Evolutionary conservation across 257 asterid species (phyloP), one percentile per base, ranked within the genome.

Genomic region (Leonotis leonurus): DNA sequence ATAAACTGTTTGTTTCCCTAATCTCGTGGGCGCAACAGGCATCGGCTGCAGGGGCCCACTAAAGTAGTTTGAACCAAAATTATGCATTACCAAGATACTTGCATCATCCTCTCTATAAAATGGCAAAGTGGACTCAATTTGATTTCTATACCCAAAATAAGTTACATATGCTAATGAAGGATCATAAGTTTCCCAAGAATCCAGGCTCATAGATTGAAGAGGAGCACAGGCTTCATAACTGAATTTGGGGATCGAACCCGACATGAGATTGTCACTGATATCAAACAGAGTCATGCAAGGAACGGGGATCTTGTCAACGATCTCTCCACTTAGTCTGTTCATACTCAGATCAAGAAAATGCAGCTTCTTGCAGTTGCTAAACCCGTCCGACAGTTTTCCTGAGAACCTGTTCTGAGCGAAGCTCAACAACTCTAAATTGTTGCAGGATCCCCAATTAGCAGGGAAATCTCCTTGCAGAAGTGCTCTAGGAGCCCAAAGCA

Each of bases 401-500:
- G 69, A 61, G 69, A 74, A 75, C 48, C 12, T 77, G 49, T 93
- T 93, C 54, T 78, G 88, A 68, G 83, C 91, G 81, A 89, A 70
- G 62, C 83, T 93, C 73, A 93, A 66, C 73, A 87, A 53, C 84
- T 89, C 97, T 78, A 89, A 67, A 59, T 65, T 83, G 43, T 57
- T 67, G 75, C 99, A 93, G 26, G 75, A 57, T 62, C 88, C 90
- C 99, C 97, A 89, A 49, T 62, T 70, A 37, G 67, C 62, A 1
- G 96, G 97, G 30, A 93, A 74, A 22, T 71, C 67, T 44, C 94
- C 99, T 18, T 62, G 74, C 30, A 89, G 81, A 52, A 80, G 80
- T 44, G 99, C 89, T 50, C 94, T 40, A 0, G 97, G 97, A 62
- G 86, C 91, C 99, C 99, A 93, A 59, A 93, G 21, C 85, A 89